Conservation (phyloP, 2,329 filamentous ascomycete species). For the Xylaria arbuscula region DNA sequence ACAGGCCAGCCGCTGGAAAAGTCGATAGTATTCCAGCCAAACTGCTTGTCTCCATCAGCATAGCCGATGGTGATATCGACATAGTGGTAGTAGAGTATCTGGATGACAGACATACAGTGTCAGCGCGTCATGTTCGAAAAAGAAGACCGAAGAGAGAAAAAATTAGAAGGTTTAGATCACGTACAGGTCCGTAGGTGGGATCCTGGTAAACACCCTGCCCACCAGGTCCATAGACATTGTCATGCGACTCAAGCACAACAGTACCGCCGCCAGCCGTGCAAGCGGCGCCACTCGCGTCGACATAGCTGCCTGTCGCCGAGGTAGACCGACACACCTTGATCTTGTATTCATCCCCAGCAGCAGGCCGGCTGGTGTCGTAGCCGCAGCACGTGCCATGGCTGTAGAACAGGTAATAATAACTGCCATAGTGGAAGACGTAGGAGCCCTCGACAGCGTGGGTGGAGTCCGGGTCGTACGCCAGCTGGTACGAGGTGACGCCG, state of each 20-base stretch:
- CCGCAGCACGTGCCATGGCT: conserved; percentile 68
- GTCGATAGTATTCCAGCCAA: conserved; percentile 63
- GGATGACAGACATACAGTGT: neutral
- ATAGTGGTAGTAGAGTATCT: conserved; percentile 61
- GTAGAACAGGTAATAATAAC: conserved; percentile 72
- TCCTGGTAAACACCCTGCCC: conserved; percentile 62
- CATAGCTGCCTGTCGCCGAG: conserved; percentile 61
- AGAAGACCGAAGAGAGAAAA: neutral
- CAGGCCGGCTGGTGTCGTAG: conserved; percentile 61
- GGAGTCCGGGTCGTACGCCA: conserved; percentile 63
- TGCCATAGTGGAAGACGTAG: conserved; percentile 64
- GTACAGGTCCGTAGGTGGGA: conserved; percentile 46
- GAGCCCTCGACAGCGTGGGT: conserved; percentile 63
- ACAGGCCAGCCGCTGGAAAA: conserved; percentile 63
- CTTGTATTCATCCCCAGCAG: conserved; percentile 68
- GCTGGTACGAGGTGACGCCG: conserved; percentile 57
- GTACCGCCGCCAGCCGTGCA: conserved; percentile 63
- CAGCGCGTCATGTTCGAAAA: neutral
- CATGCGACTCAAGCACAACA: conserved; percentile 69
- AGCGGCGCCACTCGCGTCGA: conserved; percentile 41
- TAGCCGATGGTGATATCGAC: conserved; percentile 52
- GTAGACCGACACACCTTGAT: conserved; percentile 69
- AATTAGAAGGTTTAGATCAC: conserved; percentile 28
- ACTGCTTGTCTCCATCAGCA: conserved; percentile 58
- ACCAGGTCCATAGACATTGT: conserved; percentile 71